Conservation (phyloP, 768 basidiomycete genomes). For the Russula earlei region DNA sequence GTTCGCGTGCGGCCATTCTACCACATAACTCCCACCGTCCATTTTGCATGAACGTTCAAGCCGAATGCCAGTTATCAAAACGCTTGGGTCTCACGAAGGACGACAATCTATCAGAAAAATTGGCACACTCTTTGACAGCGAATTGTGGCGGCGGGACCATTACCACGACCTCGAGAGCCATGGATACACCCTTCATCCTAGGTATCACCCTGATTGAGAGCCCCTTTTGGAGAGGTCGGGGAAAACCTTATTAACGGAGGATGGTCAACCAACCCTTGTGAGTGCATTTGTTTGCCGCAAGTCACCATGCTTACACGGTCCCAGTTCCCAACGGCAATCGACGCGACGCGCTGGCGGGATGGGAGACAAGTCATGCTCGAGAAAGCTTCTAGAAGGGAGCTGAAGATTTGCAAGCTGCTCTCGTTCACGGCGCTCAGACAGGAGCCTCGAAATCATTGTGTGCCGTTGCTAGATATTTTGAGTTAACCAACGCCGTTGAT, state of each 20-base stretch:
- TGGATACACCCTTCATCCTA: constrained; percentile 4
- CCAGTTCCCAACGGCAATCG: constrained; percentile 4
- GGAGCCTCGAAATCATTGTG: constrained; percentile 11
- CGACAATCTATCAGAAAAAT: background rate
- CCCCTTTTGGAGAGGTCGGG: background rate
- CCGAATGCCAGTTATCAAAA: background rate
- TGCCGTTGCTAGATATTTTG: constrained; percentile 10
- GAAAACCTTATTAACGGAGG: constrained; percentile 1
- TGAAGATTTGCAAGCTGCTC: background rate
- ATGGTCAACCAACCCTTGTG: background rate
- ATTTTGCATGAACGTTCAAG: background rate
- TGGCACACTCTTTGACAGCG: constrained; percentile 4
- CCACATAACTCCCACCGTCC: background rate
- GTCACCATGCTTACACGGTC: background rate
- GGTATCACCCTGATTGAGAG: constrained; percentile 2
- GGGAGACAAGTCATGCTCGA: constrained; percentile 17
- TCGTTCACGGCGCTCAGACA: constrained; percentile 1
- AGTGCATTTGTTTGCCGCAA: no score
- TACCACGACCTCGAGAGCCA: constrained; percentile 3
- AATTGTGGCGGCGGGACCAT: constrained; percentile 5
- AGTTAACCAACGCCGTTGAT: background rate
- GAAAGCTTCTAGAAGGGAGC: constrained; percentile 7
- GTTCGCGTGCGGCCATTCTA: background rate
- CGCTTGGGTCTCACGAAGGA: background rate
- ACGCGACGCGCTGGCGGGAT: constrained; percentile 14